Evolutionary conservation across 2,329 filamentous ascomycete genomes (phyloP).

Genomic region (Iodosphaeria phyllophila): DNA sequence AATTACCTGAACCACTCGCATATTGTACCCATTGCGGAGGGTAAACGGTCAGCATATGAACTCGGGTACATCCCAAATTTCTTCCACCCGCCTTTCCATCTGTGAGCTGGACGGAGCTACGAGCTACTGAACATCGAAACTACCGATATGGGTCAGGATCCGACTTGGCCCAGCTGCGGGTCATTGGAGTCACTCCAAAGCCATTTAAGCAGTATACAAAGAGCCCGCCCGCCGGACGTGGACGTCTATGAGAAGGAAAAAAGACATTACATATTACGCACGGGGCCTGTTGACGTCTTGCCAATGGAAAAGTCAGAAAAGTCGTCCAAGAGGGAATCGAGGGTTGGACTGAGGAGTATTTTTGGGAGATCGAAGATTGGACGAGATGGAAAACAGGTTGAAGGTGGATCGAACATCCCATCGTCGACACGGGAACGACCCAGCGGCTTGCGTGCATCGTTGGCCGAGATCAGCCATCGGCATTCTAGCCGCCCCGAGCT

Average conservation of each 20-base stretch:
- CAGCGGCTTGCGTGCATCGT: constrained; percentile 23
- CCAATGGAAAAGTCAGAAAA: constrained; percentile 13
- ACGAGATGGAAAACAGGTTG: constrained; percentile 11
- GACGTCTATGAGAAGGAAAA: constrained; percentile 14
- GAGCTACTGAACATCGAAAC: no score
- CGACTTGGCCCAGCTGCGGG: constrained; percentile 11
- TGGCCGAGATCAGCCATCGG: constrained; percentile 25
- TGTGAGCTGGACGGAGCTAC: not conserved
- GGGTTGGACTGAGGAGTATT: constrained; percentile 28
- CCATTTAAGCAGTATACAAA: constrained; percentile 14
- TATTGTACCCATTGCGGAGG: not conserved
- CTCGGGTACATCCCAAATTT: not conserved
- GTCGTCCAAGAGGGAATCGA: constrained; percentile 28
- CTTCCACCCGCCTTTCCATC: not conserved
- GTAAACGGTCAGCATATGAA: not conserved
- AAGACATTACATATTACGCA: constrained; percentile 22
- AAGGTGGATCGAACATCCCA: constrained; percentile 12
- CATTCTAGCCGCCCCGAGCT: constrained; percentile 17
- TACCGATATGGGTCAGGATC: constrained; percentile 3
- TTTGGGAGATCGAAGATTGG: constrained; percentile 26
- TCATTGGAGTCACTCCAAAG: constrained; percentile 13
- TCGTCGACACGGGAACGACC: constrained; percentile 15
- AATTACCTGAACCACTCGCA: not conserved
- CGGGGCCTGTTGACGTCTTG: not conserved
- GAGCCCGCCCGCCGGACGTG: constrained; percentile 20